Conservation (phyloP, 441 rosid genomes). For the Erodium moschatum region DNA sequence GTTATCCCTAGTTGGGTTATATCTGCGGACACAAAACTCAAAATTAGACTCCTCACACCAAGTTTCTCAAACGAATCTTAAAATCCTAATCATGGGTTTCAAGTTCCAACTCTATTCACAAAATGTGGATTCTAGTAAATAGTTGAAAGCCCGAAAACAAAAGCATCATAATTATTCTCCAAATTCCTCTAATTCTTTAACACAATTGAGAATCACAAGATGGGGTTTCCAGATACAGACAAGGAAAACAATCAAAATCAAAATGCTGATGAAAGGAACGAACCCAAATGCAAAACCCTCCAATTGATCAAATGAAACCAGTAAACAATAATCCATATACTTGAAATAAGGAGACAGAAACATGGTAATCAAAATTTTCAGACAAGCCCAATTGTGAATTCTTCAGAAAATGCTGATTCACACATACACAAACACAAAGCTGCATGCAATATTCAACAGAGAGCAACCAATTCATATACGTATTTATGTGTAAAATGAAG, state of each 20-base stretch:
- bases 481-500: background rate
- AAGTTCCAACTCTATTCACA: background rate
- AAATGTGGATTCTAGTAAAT: background rate
- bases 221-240: background rate
- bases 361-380: background rate
- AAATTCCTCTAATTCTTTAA: background rate
- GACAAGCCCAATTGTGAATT: background rate
- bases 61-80: background rate
- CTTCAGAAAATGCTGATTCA: constrained; percentile 2
- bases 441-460: background rate
- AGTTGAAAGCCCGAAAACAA: background rate
- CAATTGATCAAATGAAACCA: constrained; percentile 2
- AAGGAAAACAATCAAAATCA: background rate
- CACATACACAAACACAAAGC: background rate
- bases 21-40: background rate
- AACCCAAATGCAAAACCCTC: background rate
- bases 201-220: background rate
- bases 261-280: background rate
- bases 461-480: background rate
- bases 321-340: background rate
- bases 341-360: background rate
- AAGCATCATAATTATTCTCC: background rate
- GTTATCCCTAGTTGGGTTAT: background rate
- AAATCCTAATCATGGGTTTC: background rate
- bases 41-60: background rate